phyloP scores from a whole-genome alignment of 108 stramenopile species.

The Fistulifera pelliculosa region DNA sequence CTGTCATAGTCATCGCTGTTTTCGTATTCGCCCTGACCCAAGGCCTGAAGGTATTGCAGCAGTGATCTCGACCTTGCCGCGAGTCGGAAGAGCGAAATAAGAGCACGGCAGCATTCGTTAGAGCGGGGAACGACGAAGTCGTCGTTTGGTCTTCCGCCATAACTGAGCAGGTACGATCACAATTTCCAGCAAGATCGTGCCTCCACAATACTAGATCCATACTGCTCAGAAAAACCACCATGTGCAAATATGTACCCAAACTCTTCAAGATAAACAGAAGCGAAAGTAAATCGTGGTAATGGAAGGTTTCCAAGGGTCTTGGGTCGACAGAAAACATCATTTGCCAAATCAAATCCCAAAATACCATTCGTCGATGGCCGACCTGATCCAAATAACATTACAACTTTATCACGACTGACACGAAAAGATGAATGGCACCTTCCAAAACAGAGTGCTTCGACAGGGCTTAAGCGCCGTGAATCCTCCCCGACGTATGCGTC shows the following conservation, averaged over 20 bases:
- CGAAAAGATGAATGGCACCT: constrained; percentile 41
- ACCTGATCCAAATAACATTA: constrained; percentile 45
- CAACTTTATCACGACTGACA: constrained; percentile 34
- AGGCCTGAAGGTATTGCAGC: background rate
- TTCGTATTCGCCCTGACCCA: background rate
- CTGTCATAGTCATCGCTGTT: too few relatives aligned
- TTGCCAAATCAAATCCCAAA: constrained; percentile 28
- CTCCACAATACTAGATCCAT: constrained; percentile 11
- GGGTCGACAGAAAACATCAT: constrained; percentile 32
- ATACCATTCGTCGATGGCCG: constrained; percentile 47
- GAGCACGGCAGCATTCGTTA: background rate
- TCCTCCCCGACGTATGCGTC: background rate
- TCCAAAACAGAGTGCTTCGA: constrained; percentile 40
- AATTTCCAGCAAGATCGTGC: constrained; percentile 16
- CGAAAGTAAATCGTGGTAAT: constrained; percentile 34
- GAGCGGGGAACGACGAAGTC: too few relatives aligned
- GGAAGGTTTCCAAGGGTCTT: constrained; percentile 23
- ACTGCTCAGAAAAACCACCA: constrained; percentile 41
- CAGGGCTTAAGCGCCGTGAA: constrained; percentile 12
- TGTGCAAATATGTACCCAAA: constrained; percentile 41
- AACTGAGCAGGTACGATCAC: too few relatives aligned
- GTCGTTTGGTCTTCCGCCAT: background rate
- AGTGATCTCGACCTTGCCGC: background rate
- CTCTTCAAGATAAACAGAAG: constrained; percentile 21
- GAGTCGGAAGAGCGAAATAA: background rate